phyloP scores from a whole-genome alignment of 2,329 filamentous ascomycete genomes.

The Rhinocladiella mackenziei region DNA sequence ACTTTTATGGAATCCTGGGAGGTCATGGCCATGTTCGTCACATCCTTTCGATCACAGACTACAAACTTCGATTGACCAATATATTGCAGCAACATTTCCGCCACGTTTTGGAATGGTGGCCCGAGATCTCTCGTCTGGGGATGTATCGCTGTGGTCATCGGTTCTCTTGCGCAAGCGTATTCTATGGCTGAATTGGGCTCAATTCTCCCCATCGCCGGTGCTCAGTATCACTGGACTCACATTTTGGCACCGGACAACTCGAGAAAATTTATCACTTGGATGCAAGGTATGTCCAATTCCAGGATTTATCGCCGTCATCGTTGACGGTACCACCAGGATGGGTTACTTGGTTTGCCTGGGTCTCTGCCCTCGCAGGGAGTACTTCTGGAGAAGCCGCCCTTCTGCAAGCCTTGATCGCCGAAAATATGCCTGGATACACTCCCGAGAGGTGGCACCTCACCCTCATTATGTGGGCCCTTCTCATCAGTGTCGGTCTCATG shows the following conservation, averaged over 20 bases:
- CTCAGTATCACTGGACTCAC: slow-evolving; percentile 44
- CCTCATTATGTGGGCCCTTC: slow-evolving; percentile 39
- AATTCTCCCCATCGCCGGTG: slow-evolving; percentile 41
- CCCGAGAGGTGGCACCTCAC: slow-evolving; percentile 39
- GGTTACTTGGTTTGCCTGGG: slow-evolving; percentile 44
- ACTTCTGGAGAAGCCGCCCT: slow-evolving; percentile 36
- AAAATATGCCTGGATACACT: slow-evolving; percentile 35
- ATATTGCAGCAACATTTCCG: slow-evolving; percentile 18
- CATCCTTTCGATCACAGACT: neutral
- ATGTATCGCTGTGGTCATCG: slow-evolving; percentile 32
- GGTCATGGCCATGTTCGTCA: slow-evolving; percentile 22
- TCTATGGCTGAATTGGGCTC: slow-evolving; percentile 42
- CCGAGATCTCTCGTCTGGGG: slow-evolving; percentile 34
- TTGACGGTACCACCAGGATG: slow-evolving; percentile 30
- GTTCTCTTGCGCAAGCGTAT: slow-evolving; percentile 33
- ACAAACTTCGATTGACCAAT: neutral
- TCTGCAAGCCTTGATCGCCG: slow-evolving; percentile 35
- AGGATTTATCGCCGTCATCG: neutral
- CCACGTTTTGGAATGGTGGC: slow-evolving; percentile 35
- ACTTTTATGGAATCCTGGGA: slow-evolving; percentile 28
- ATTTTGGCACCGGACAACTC: slow-evolving; percentile 32
- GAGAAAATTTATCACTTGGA: slow-evolving; percentile 35
- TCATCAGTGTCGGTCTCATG: slow-evolving; percentile 32
- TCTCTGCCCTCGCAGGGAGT: slow-evolving; percentile 34
- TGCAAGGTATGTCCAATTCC: slow-evolving; percentile 32